These are phyloP conservation scores for Rhodotorula sp. DNA, from an alignment of 1,284 basidiomycete genomes.

Conservation along the genomic window DNA sequence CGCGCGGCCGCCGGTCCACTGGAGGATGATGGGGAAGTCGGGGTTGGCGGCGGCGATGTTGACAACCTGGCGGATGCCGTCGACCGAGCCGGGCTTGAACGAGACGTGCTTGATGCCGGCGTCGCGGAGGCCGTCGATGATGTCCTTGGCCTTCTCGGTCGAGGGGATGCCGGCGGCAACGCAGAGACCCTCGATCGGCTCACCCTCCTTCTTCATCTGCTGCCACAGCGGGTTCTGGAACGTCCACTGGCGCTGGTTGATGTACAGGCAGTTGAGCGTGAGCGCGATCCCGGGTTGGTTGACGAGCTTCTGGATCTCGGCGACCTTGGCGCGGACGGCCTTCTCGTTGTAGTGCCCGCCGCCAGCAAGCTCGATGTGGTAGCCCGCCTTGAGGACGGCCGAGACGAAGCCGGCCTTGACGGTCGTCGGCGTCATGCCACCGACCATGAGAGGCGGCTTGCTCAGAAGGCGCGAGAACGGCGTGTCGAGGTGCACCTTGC, in stretches of 20 bases:
- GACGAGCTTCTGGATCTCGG: slow-evolving; percentile 80
- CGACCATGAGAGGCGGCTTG: slow-evolving; percentile 97
- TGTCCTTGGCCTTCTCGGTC: slow-evolving; percentile 90
- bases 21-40: slow-evolving; percentile 95
- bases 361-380: slow-evolving; percentile 94
- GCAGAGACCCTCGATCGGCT: slow-evolving; percentile 96
- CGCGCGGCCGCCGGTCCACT: slow-evolving; percentile 99
- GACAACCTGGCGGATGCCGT: slow-evolving; percentile 94
- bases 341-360: slow-evolving; percentile 93
- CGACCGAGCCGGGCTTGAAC: slow-evolving; percentile 96
- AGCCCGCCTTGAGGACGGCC: slow-evolving; percentile 89
- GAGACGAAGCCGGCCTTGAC: slow-evolving; percentile 90
- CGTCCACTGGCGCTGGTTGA: slow-evolving; percentile 94
- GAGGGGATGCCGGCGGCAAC: slow-evolving; percentile 94
- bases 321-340: slow-evolving; percentile 83
- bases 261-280: slow-evolving; percentile 93
- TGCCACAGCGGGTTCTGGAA: slow-evolving; percentile 98
- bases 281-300: slow-evolving; percentile 79
- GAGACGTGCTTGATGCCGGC: slow-evolving; percentile 86
- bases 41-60: slow-evolving; percentile 94
- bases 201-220: slow-evolving; percentile 91
- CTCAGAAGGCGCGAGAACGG: slow-evolving; percentile 92
- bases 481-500: slow-evolving; percentile 87
- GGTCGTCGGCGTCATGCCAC: slow-evolving; percentile 95
- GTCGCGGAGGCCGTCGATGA: slow-evolving; percentile 72